Conservation (phyloP, 2,329 filamentous ascomycete genomes). For the Penicillium sp. region DNA sequence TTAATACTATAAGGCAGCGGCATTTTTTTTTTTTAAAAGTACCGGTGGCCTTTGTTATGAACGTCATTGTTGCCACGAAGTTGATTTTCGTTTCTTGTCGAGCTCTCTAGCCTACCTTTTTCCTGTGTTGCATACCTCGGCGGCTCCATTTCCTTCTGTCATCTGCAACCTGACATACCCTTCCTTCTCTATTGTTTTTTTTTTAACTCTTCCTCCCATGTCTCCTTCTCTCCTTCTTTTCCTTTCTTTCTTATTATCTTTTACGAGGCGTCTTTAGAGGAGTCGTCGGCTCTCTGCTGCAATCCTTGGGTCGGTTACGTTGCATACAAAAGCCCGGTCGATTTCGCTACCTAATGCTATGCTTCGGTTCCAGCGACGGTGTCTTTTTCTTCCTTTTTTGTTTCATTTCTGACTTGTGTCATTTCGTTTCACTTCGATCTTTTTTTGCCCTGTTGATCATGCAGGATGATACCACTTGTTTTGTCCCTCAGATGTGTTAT, state of each 20-base stretch:
- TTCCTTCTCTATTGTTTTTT: constrained; percentile 5
- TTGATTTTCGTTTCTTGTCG: constrained; percentile 29
- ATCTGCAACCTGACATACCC: constrained; percentile 8
- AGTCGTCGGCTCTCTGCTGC: constrained; percentile 27
- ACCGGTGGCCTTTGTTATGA: constrained; percentile 29
- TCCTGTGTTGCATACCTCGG: constrained; percentile 36
- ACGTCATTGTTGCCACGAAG: constrained; percentile 29
- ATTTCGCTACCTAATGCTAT: constrained; percentile 31
- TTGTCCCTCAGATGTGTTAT: constrained; percentile 30
- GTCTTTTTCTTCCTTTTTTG: constrained; percentile 7
- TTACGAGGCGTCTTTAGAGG: constrained; percentile 32
- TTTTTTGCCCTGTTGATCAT: constrained; percentile 33
- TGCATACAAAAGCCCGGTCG: constrained; percentile 33
- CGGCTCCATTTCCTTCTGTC: constrained; percentile 28
- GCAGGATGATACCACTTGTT: constrained; percentile 47
- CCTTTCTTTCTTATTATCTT: constrained; percentile 13
- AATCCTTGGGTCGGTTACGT: constrained; percentile 29
- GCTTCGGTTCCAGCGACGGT: constrained; percentile 36
- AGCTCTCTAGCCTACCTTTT: constrained; percentile 31
- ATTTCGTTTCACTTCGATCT: constrained; percentile 19
- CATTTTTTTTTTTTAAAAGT: constrained; percentile 17
- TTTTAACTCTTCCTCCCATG: constrained; percentile 13
- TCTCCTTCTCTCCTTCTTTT: constrained; percentile 18
- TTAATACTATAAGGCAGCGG: constrained; percentile 65
- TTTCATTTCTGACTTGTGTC: constrained; percentile 24